Evolutionary conservation across 73 alveolate genomes (phyloP), one percentile per base, ranked within the genome.

Genomic region (Paramecium bursaria): DNA sequence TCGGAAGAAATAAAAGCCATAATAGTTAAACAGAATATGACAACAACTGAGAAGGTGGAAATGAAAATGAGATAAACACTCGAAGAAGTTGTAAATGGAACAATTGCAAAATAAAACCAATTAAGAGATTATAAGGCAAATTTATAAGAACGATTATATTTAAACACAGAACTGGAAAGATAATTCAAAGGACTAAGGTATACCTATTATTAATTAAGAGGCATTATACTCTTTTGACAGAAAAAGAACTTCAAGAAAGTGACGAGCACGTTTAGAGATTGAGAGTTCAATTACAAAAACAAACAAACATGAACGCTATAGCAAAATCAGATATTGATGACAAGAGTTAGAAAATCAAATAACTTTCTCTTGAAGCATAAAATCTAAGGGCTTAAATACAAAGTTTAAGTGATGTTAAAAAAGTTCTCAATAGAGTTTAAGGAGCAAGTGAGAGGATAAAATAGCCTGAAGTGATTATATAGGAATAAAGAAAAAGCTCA

Each of bases 1-100:
- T 15, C 60, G 44, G 27, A 67, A 22, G n/a, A 67, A 0, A 67
- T 67, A 14, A 39, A 67, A n/a, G 9, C 3, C 11, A 27, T 60
- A 17, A 17, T 60, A 23, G 14, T 60, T 13, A 30, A 26, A 11
- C 15, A 14, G 21, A 33, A 33, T 30, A 4, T 31, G 35, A 60
- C 79, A 1, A 60, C 79, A 30, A 60, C 79, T 60, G 29, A 60
- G 79, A 60, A 60, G 35, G 79, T 60, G 14, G 79, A 60, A 33
- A 3, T 10, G 10, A 21, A 31, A 29, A 60, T 60, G 29, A 27
- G 79, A 11, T 50, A 60, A 13, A 60, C 79, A 27, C 39, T 67
- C 3, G 53, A 15, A 39, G 44, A 67, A 9, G 27, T 35, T 21
- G 82, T 67, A 21, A 4, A 39, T 25, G 6, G 44, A 26, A 67